Evolutionary conservation across 345 rosid genomes (phyloP), one percentile per base, ranked within the genome.

Genomic region (Melaleuca quinquenervia): DNA sequence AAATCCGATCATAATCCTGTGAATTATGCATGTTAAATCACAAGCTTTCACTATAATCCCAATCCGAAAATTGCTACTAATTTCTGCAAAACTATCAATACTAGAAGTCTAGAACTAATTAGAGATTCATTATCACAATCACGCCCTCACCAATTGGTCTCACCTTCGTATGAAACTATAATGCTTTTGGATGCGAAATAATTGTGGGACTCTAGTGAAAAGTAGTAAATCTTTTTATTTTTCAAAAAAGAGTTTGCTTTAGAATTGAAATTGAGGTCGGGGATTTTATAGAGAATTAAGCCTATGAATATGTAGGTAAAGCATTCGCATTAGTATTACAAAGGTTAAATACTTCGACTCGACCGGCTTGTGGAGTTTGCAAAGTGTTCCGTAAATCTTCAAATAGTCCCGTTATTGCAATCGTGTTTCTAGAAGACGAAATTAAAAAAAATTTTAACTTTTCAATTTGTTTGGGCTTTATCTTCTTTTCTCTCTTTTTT

Each of bases 41-140:
- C 22, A 29, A 62, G 16, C 18, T 62, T 29, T 29, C 0, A 29
- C 3, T 62, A 8, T 32, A 64, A 64, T 16, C 22, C 16, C 11
- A 20, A 32, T 64, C 22, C 36, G 29, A 15, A 3, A 29, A 64
- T 64, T 15, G 15, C 22, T 6, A 3, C 11, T 29, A 15, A 0
- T 64, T 15, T 15, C 3, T 64, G 15, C 9, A 15, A 64, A 64
- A 16, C 29, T 64, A 29, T 64, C 1, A 3, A 29, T 1, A 7
- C 13, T 3, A 6, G 0, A 60, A 3, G 18, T 0, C 13, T 3
- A 6, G 0, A 60, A 3, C 36, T 0, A 60, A 27, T 15, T 64
- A 29, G 3, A 64, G 10, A 0, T 4, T 64, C 6, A 64, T 64
- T 64, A 32, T 7, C 11, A 29, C 0, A 62, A 14, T 4, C 0